Evolutionary conservation across 73 alveolate genomes (phyloP), one percentile per base, ranked within the genome.

Genomic region (Effrenium voratum): DNA sequence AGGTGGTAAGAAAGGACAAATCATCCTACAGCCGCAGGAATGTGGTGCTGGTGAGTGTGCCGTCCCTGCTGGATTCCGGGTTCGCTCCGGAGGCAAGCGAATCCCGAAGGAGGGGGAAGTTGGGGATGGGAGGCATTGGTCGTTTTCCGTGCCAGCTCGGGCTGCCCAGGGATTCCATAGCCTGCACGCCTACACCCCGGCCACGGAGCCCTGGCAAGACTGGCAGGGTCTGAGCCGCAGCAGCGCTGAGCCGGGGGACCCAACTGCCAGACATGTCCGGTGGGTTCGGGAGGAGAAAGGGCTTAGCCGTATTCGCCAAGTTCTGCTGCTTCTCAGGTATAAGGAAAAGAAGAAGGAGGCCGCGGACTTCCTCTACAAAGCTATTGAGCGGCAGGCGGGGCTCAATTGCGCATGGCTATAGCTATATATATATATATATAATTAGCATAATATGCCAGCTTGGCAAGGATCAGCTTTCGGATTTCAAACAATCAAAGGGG

Each of bases 181-280:
- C 82, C 80, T 92, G 40, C 98, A 92, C 47, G 98, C 98, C 72
- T 92, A 92, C 98, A 92, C 98, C 26, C 98, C 98, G 1, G 98
- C 98, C 44, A 92, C 98, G 87, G 98, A 92, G 49, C 98, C 91
- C 82, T 92, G 90, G 90, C 92, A 83, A 16, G 91, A 92, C 70
- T 92, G 98, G 98, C 76, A 92, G 66, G 75, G 49, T 50, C n/a
- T 82, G 92, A 73, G 49, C 73, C 92, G 92, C 6, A 38, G 75
- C 73, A 82, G 92, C 26, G 75, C 30, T n/a, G 92, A 82, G 92
- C 34, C 30, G 19, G 76, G 34, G 72, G 16, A 57, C n/a, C 22
- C 22, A 55, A 55, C 68, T 22, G 28, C 1, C 72, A 24, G 79
- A 66, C 16, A 66, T 24, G 41, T n/a, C 40, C 40, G 44, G 40